Evolutionary conservation across 1,139 yeast species (phyloP), one percentile per base, ranked within the genome.

Genomic region (Groenewaldozyma auringiensis): DNA sequence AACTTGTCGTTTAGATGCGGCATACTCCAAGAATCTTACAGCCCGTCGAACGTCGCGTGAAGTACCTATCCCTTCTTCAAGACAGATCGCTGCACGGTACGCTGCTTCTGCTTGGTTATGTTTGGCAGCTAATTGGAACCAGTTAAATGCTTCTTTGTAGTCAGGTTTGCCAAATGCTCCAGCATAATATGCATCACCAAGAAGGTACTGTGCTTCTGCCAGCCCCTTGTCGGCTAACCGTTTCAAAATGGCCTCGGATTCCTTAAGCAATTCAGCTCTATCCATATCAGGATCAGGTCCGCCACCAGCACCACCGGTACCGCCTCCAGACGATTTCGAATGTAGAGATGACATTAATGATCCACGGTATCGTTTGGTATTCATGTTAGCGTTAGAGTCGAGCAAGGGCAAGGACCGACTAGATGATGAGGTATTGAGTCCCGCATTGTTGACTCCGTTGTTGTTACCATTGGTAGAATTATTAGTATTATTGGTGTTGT

Each of bases 51-150:
- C 80, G 63, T 92, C 96, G 57, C 94, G 76, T 16, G 88, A 81
- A 4, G 94, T 84, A 3, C 98, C 98, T 66, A 89, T 71, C 4
- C 97, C 97, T 66, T 87, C 94, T 65, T 89, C 95, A 56, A 81
- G 84, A 64, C 96, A 89, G 50, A 84, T 76, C 0, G 96, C 87
- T 0, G 96, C 84, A 57, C 97, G 76, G 64, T 84, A 92, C 0
- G 96, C 89, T 45, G 94, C 79, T 63, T 92, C 97, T 9, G 83
- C 74, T 60, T 92, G 97, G 20, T 92, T 94, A 55, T 85, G 92
- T 63, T 89, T 92, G 4, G 96, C 96, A 4, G 97, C 96, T 32
- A 86, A 71, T 61, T 83, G 89, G 63, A 92, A 92, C 46, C 85
- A 73, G 1, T 67, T 57, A 55, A 86, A 83, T 2, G 96, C 84